These are phyloP conservation scores for Globisporangium paroecandrum DNA, from an alignment of 352 stramenopile species.

Conservation along the genomic window DNA sequence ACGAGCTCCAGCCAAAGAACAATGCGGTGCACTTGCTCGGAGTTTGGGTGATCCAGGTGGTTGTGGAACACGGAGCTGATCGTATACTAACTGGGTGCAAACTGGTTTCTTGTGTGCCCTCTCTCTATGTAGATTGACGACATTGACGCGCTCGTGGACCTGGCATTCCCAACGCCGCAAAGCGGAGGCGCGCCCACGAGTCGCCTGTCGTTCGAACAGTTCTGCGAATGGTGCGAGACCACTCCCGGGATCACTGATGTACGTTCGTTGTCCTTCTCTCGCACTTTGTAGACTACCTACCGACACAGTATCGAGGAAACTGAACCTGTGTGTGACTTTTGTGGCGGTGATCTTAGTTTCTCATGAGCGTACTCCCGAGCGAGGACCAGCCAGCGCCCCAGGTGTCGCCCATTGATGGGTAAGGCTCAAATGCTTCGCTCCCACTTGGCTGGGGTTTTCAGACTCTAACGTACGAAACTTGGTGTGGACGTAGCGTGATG, in stretches of 20 bases:
- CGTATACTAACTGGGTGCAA: neutral
- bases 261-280: conserved; percentile 6
- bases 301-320: neutral
- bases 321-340: neutral
- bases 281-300: neutral
- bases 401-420: conserved; percentile 37
- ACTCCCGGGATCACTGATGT: conserved; percentile 77
- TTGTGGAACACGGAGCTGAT: neutral
- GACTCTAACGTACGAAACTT: neutral
- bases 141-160: conserved; percentile 82
- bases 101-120: neutral
- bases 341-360: conserved; percentile 32
- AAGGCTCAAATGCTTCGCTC: neutral
- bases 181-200: conserved; percentile 27
- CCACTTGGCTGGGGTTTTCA: neutral
- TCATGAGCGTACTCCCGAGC: conserved; percentile 74
- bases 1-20: conserved; percentile 4
- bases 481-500: conserved; percentile 2
- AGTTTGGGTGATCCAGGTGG: neutral
- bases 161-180: conserved; percentile 51
- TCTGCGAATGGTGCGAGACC: conserved; percentile 81
- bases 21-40: conserved; percentile 11
- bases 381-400: conserved; percentile 40
- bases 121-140: conserved; percentile 41
- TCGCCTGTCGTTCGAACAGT: conserved; percentile 85